Evolutionary conservation across 2,329 filamentous ascomycete species (phyloP).

Genomic region (Pleomassaria siparia): DNA sequence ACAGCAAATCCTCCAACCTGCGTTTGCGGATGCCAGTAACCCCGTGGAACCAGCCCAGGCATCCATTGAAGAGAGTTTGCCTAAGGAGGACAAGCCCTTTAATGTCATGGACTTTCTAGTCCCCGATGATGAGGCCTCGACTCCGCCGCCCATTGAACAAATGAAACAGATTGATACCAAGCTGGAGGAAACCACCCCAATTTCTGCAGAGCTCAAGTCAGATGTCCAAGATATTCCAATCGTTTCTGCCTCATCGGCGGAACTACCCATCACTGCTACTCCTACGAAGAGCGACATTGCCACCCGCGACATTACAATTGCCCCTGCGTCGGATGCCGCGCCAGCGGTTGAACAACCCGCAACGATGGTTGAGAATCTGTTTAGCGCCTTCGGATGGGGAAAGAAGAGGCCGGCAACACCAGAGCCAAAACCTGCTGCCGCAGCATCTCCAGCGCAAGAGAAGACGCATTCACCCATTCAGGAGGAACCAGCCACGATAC

Average conservation of each 20-base stretch:
- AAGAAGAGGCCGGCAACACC: slow-evolving; percentile 26
- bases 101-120: slow-evolving; percentile 10
- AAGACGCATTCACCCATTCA: not conserved
- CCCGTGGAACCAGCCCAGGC: not conserved
- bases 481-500: not conserved
- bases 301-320: not conserved
- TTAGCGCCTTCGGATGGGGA: slow-evolving; percentile 37
- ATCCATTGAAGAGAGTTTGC: not conserved
- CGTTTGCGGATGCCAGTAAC: slow-evolving; percentile 16
- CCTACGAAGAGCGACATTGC: not conserved
- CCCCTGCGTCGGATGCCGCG: not conserved
- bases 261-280: not conserved
- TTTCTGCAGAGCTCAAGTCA: not conserved
- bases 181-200: not conserved
- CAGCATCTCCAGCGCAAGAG: not conserved
- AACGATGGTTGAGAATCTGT: slow-evolving; percentile 28
- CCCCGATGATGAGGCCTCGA: not conserved
- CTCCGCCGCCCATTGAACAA: not conserved
- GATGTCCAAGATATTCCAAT: not conserved
- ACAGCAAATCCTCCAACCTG: slow-evolving; percentile 21
- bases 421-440: not conserved
- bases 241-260: not conserved
- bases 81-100: not conserved
- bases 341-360: slow-evolving; percentile 14
- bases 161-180: not conserved